Evolutionary conservation across 495 filamentous ascomycete genomes (phyloP).

Genomic region (Hyaloscypha bicolor): DNA sequence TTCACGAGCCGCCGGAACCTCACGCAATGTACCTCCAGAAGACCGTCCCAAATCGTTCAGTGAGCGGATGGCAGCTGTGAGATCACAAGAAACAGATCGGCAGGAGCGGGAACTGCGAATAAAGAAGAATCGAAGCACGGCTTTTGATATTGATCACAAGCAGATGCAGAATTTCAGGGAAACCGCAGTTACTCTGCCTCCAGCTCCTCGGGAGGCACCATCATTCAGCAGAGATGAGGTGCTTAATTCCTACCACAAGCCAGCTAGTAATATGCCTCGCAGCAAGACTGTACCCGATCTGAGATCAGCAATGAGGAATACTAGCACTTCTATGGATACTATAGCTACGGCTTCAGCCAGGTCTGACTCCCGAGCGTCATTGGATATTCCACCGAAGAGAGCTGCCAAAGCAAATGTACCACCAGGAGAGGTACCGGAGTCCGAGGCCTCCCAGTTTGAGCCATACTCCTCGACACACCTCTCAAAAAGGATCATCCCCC

Average conservation of each 20-base stretch:
- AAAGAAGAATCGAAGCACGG: slow-evolving; percentile 62
- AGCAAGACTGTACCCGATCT: slow-evolving; percentile 55
- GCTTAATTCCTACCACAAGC: slow-evolving; percentile 46
- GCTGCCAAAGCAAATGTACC: slow-evolving; percentile 30
- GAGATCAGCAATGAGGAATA: slow-evolving; percentile 33
- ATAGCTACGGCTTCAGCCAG: slow-evolving; percentile 6
- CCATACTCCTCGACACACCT: slow-evolving; percentile 85
- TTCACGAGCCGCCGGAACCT: slow-evolving; percentile 27
- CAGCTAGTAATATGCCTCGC: slow-evolving; percentile 43
- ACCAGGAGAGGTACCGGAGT: slow-evolving; percentile 36
- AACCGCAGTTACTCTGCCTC: slow-evolving; percentile 57
- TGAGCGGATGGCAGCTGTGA: slow-evolving; percentile 75
- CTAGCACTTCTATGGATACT: slow-evolving; percentile 8
- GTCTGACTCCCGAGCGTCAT: slow-evolving; percentile 23
- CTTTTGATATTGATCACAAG: slow-evolving; percentile 67
- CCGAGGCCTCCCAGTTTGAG: slow-evolving; percentile 60
- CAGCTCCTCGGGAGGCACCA: slow-evolving; percentile 47
- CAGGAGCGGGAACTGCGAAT: slow-evolving; percentile 57
- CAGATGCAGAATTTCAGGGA: slow-evolving; percentile 68
- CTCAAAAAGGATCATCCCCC: slow-evolving; percentile 82
- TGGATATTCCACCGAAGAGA: slow-evolving; percentile 25
- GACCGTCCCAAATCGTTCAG: slow-evolving; percentile 74
- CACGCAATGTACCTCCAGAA: slow-evolving; percentile 5
- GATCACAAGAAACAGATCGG: slow-evolving; percentile 56
- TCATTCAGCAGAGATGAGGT: slow-evolving; percentile 67